Base-by-base conservation (phyloP, 257 asterid species). In the Solanum pimpinellifolium region DNA sequence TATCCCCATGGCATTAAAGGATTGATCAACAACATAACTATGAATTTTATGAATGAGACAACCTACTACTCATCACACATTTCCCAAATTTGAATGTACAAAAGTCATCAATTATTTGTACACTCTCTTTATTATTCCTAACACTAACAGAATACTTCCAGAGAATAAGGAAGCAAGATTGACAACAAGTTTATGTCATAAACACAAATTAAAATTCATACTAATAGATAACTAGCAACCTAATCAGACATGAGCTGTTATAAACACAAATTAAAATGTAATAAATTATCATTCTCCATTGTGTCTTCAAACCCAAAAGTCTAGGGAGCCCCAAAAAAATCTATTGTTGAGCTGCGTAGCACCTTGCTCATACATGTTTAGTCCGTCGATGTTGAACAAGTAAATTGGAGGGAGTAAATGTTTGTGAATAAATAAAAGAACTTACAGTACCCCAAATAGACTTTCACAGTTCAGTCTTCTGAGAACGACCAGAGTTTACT, bases 21-120 rank as follows among this genome's bases (percentile, higher is more conserved):
- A 37, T 37, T 6, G 41, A 37, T 37, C 8, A 37, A 37, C 41
- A 37, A 37, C 41, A 37, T 14, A 47, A 11, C 49, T 13, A 12
- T 13, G 13, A 4, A 96, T 46, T 92, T 95, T 66, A 41, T 29
- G 39, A 37, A 12, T 70, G 89, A 85, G 91, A 87, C 70, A 80
- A 90, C 89, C 88, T 87, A 75, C 85, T 74, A 47, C 76, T 70
- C 93, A 80, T 93, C 94, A 88, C 94, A 95, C 9, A 39, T 85
- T 88, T 69, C 69, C 87, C 86, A 82, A 87, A 88, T 87, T 86
- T 88, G 87, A 47, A 47, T 47, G 5, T n/a, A 85, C 86, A 78
- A 15, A 88, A 66, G 44, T 41, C 13, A n/a, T 65, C 77, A 66
- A n/a, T 31, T 23, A 42, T 29, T 65, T 65, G 46, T 49, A 6